Conservation (phyloP, 805 yeast genomes). For the Saccharomycopsis selenospora region DNA sequence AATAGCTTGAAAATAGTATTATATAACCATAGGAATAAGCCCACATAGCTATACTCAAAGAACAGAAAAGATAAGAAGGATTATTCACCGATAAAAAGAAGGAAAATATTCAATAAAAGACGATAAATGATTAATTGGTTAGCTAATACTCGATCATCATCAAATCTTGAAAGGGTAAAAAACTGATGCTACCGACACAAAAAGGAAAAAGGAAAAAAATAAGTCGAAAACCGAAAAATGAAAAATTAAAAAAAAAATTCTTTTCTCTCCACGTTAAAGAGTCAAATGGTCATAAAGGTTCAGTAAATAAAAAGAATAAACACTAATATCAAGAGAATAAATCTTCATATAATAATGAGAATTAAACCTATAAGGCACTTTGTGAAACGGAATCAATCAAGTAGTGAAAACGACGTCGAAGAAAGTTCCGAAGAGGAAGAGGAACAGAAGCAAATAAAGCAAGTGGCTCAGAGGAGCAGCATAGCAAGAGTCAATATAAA, state of each 20-base stretch:
- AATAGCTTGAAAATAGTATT: no score
- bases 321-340: neutral
- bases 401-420: constrained; percentile 19
- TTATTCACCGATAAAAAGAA: no score
- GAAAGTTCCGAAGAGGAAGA: constrained; percentile 36
- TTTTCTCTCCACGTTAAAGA: neutral
- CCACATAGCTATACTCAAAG: no score
- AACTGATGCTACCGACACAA: neutral
- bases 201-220: neutral
- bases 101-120: no score
- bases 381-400: constrained; percentile 25
- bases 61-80: no score
- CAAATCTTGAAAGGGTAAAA: no score
- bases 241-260: neutral
- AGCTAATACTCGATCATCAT: no score
- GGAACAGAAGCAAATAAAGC: constrained; percentile 39
- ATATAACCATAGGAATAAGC: no score
- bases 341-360: neutral
- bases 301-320: neutral
- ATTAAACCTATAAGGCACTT: neutral
- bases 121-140: no score
- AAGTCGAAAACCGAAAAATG: no score
- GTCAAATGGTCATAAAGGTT: neutral
- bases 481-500: no score
- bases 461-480: constrained; percentile 12